These are phyloP conservation scores for Aspergillus pseudotamarii DNA, from an alignment of 2,329 filamentous ascomycete genomes.

Conservation along the genomic window DNA sequence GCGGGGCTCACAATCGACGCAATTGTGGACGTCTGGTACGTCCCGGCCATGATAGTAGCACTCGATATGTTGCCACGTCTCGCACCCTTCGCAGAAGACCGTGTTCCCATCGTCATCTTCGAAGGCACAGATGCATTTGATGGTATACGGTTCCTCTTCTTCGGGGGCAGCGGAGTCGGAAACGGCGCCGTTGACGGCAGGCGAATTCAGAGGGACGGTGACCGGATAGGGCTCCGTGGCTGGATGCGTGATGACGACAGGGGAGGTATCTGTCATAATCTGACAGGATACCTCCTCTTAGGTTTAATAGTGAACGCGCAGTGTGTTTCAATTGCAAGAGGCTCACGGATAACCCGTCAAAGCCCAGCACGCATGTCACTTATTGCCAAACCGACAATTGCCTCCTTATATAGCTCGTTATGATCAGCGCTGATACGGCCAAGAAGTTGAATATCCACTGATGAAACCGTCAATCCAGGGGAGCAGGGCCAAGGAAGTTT, in stretches of 20 bases:
- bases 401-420: slow-evolving; percentile 6
- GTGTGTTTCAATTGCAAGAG: slow-evolving; percentile 21
- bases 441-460: background rate
- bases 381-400: slow-evolving; percentile 7
- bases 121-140: slow-evolving; percentile 96
- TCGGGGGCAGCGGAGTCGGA: slow-evolving; percentile 46
- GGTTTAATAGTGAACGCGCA: slow-evolving; percentile 31
- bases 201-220: slow-evolving; percentile 47
- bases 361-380: slow-evolving; percentile 28
- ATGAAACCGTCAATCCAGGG: background rate
- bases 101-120: slow-evolving; percentile 96
- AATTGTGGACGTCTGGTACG: slow-evolving; percentile 79
- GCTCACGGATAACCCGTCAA: slow-evolving; percentile 20
- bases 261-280: slow-evolving; percentile 59
- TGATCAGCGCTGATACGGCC: background rate
- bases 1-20: slow-evolving; percentile 83
- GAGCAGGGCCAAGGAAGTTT: background rate
- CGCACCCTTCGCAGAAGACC: slow-evolving; percentile 92
- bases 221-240: slow-evolving; percentile 50
- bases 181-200: slow-evolving; percentile 45
- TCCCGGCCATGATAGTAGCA: slow-evolving; percentile 87
- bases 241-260: slow-evolving; percentile 52
- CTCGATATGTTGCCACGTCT: slow-evolving; percentile 97
- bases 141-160: slow-evolving; percentile 69
- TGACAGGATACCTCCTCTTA: slow-evolving; percentile 52